A percentile compares a stretch with the other conserved stretches of the same genome.
phyloP scores from a whole-genome alignment of 2,329 filamentous ascomycete species.

The Penicillium expansum region DNA sequence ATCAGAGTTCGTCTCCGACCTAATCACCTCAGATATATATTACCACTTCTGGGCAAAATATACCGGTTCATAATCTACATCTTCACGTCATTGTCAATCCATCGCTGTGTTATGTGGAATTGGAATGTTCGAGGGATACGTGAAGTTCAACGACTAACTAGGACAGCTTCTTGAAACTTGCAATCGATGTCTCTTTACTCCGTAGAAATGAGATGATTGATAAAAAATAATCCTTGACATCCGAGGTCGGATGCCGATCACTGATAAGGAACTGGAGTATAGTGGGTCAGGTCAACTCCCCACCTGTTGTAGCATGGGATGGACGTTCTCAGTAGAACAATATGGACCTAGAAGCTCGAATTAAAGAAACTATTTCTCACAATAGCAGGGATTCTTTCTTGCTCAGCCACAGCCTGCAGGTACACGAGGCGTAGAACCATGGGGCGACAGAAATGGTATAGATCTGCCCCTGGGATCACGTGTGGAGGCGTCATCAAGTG shows the following conservation, averaged over 20 bases:
- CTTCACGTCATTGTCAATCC: neutral
- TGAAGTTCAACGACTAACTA: neutral
- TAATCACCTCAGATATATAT: no score
- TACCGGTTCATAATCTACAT: neutral
- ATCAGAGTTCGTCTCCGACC: no score
- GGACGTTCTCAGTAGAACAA: neutral
- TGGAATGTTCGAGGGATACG: neutral
- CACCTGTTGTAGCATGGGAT: neutral
- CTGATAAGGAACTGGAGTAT: slow-evolving; percentile 11
- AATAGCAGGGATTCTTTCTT: neutral
- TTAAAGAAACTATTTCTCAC: no score
- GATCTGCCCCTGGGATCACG: slow-evolving; percentile 14
- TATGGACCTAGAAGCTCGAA: neutral
- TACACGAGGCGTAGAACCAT: slow-evolving; percentile 1
- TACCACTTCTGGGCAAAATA: neutral
- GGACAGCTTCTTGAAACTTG: neutral
- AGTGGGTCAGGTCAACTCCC: slow-evolving; percentile 10
- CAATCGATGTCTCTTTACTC: neutral
- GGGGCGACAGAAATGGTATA: neutral
- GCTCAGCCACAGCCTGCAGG: slow-evolving; percentile 5
- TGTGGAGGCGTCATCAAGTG: slow-evolving; percentile 24
- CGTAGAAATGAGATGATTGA: neutral
- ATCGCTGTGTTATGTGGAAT: neutral
- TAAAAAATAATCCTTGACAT: neutral
- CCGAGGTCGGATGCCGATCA: neutral